These are phyloP conservation scores for Termitomyces sp. DNA, from an alignment of 768 basidiomycete genomes.

Conservation along the genomic window DNA sequence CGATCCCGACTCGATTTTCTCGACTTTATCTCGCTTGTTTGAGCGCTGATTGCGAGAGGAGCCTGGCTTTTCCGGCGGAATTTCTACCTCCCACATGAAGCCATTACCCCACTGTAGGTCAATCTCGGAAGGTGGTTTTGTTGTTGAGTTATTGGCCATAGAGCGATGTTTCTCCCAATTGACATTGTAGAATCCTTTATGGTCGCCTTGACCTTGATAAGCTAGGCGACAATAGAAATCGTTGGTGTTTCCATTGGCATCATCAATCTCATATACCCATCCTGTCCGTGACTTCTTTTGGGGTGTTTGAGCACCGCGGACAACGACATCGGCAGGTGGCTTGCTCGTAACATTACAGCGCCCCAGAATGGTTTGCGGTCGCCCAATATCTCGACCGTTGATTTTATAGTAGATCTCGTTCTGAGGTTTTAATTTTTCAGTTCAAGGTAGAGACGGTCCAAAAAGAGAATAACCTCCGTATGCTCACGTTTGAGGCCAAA, in stretches of 20 bases:
- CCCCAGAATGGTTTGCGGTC: constrained; percentile 47
- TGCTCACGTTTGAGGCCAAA: constrained; percentile 60
- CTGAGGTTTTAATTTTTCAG: constrained; percentile 31
- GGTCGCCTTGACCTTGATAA: constrained; percentile 53
- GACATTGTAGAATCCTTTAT: constrained; percentile 48
- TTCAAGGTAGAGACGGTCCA: neutral
- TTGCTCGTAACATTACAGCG: constrained; percentile 45
- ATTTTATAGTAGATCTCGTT: constrained; percentile 76
- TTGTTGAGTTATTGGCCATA: constrained; percentile 32
- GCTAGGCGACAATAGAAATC: constrained; percentile 58
- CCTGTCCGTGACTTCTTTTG: constrained; percentile 7
- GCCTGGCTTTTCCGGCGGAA: constrained; percentile 17
- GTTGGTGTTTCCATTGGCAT: constrained; percentile 18
- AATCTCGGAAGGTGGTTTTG: constrained; percentile 20
- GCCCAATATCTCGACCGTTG: constrained; percentile 41
- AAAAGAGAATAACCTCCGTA: constrained; percentile 41
- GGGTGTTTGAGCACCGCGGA: constrained; percentile 8
- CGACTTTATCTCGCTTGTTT: constrained; percentile 16
- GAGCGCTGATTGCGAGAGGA: constrained; percentile 6
- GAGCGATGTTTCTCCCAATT: constrained; percentile 51
- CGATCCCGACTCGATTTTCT: constrained; percentile 18
- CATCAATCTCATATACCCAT: constrained; percentile 16
- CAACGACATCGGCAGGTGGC: constrained; percentile 10
- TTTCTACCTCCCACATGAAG: constrained; percentile 44
- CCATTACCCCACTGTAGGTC: constrained; percentile 35